phyloP scores from a whole-genome alignment of 306 rosid species.

The Inga oerstediana region DNA sequence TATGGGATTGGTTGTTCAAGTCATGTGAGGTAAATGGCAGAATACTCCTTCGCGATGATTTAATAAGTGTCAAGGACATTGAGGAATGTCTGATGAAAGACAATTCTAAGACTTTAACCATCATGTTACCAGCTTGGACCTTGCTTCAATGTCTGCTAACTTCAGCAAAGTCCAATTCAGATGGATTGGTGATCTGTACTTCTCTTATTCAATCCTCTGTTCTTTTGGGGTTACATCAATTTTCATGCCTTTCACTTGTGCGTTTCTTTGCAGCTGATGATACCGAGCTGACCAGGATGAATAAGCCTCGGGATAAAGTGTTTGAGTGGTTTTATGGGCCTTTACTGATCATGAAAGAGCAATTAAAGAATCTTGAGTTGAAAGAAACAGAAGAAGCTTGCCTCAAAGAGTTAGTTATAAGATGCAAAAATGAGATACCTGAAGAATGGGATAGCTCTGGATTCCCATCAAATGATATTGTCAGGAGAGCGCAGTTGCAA shows the following conservation, averaged over 20 bases:
- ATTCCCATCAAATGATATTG: conserved; percentile 57
- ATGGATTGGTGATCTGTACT: conserved; percentile 78
- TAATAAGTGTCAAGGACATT: conserved; percentile 52
- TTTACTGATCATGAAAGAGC: conserved; percentile 74
- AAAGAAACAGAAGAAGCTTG: conserved; percentile 61
- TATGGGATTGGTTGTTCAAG: conserved; percentile 84
- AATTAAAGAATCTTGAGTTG: conserved; percentile 56
- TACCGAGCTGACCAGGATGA: conserved; percentile 61
- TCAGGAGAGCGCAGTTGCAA: conserved; percentile 80
- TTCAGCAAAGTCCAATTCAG: conserved; percentile 64
- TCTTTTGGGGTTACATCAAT: conserved; percentile 3
- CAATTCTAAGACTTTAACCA: conserved; percentile 54
- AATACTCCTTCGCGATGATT: conserved; percentile 59
- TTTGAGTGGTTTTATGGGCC: conserved; percentile 89
- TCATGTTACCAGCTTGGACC: conserved; percentile 82
- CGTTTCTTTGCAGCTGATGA: conserved; percentile 61
- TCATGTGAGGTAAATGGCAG: conserved; percentile 73
- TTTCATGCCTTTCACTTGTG: conserved; percentile 26
- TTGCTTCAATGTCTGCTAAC: conserved; percentile 76
- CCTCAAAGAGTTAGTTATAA: conserved; percentile 60
- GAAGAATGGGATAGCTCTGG: conserved; percentile 70
- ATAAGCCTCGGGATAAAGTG: conserved; percentile 65
- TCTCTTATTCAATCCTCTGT: conserved; percentile 26
- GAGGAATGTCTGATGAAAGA: conserved; percentile 73
- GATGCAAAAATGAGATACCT: conserved; percentile 62